Conservation (phyloP, 306 rosid genomes). For the Vigna unguiculata region DNA sequence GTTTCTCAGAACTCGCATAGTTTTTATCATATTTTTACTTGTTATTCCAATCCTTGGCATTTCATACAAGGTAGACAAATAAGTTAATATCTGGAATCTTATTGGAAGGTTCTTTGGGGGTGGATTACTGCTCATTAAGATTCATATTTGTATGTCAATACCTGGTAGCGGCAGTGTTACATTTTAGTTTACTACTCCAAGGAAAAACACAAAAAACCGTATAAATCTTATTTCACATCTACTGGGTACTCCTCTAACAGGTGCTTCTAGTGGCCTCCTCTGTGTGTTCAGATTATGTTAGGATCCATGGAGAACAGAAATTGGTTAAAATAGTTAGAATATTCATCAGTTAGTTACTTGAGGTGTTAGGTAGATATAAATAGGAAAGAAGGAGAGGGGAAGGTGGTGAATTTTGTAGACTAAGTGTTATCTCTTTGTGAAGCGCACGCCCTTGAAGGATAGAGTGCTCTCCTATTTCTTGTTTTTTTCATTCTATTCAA, state of each 20-base stretch:
- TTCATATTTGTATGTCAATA: neutral
- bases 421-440: no score
- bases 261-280: neutral
- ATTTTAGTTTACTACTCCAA: constrained; percentile 20
- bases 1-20: neutral
- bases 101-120: neutral
- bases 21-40: neutral
- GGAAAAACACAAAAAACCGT: neutral
- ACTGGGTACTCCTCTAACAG: neutral
- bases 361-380: no score
- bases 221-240: neutral
- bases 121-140: neutral
- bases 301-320: no score
- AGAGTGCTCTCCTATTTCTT: no score
- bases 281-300: neutral
- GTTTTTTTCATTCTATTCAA: no score
- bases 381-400: no score
- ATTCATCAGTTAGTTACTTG: no score
- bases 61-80: neutral
- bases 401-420: no score
- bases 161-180: neutral
- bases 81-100: neutral
- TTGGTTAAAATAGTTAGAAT: no score
- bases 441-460: no score
- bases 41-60: neutral